Conservation (phyloP, 176 grass and related monocot genomes). For the Phoenix dactylifera region DNA sequence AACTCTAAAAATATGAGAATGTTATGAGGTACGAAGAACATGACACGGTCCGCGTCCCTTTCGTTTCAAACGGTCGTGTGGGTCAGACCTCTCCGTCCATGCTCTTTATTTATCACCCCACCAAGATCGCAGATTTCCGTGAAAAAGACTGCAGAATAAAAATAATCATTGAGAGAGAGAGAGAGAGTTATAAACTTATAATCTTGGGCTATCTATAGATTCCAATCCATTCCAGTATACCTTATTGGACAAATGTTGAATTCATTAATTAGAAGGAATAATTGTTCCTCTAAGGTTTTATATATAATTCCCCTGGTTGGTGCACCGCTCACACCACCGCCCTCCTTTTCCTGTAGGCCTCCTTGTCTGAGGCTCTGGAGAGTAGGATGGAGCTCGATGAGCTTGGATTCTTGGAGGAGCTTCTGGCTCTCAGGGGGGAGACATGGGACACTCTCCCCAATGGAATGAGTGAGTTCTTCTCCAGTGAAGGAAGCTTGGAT, state of each 20-base stretch:
- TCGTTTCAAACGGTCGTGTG: conserved; percentile 20
- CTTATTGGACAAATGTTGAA: conserved; percentile 9
- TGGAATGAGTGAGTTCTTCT: conserved; percentile 68
- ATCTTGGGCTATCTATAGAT: neutral
- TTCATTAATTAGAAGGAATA: conserved; percentile 42
- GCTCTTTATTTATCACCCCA: neutral
- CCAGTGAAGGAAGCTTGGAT: conserved; percentile 39
- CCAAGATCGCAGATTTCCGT: neutral
- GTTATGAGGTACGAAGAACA: conserved; percentile 10
- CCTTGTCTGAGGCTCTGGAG: neutral
- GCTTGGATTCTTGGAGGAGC: conserved; percentile 82
- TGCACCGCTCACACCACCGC: neutral
- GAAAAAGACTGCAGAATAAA: neutral
- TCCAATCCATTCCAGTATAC: conserved; percentile 14
- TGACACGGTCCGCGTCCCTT: conserved; percentile 26
- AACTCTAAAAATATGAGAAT: neutral
- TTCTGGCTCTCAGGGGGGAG: conserved; percentile 63
- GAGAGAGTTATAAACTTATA: neutral
- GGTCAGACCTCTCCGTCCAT: conserved; percentile 35
- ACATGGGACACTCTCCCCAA: conserved; percentile 40
- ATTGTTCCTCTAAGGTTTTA: conserved; percentile 37
- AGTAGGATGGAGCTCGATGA: conserved; percentile 71
- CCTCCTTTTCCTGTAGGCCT: neutral
- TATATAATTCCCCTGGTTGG: conserved; percentile 25
- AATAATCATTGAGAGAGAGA: neutral